Evolutionary conservation across 768 basidiomycete species (phyloP).

Genomic region (Psilocybe sp.): DNA sequence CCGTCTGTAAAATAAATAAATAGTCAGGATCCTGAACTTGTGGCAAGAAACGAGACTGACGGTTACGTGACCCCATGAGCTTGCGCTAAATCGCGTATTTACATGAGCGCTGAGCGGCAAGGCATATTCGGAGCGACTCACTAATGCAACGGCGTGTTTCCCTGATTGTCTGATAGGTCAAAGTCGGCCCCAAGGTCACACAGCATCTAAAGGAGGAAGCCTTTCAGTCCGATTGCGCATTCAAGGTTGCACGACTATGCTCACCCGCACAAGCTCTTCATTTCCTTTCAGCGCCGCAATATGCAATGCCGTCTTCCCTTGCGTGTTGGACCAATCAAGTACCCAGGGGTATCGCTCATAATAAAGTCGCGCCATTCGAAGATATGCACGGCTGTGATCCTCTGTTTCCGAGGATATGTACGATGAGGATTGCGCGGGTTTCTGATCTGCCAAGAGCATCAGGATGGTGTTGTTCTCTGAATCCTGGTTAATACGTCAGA

Average conservation of each 20-base stretch:
- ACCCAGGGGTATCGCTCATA: conserved; percentile 84
- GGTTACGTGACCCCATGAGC: conserved; percentile 82
- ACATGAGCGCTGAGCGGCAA: conserved; percentile 5
- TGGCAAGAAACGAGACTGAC: conserved; percentile 38
- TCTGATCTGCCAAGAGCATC: conserved; percentile 86
- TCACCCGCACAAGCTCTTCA: conserved; percentile 81
- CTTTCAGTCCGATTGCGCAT: conserved; percentile 3
- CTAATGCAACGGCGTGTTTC: conserved; percentile 94
- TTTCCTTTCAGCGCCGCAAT: conserved; percentile 87
- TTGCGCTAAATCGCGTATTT: conserved; percentile 54
- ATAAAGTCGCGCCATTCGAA: conserved; percentile 87
- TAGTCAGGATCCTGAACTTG: conserved; percentile 1
- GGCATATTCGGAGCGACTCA: conserved; percentile 36
- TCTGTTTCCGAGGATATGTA: conserved; percentile 47
- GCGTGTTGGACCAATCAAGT: conserved; percentile 88
- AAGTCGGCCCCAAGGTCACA: conserved; percentile 90
- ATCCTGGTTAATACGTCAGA: conserved; percentile 51
- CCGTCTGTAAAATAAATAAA: conserved; percentile 43
- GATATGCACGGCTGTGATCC: conserved; percentile 67
- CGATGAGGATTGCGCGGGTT: conserved; percentile 44
- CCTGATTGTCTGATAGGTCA: conserved; percentile 86
- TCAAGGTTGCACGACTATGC: conserved; percentile 21
- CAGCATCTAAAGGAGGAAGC: conserved; percentile 59
- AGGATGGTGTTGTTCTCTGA: conserved; percentile 91
- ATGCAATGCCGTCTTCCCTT: conserved; percentile 90